phyloP scores from a whole-genome alignment of 768 basidiomycete species.

The Tremella mesenterica region DNA sequence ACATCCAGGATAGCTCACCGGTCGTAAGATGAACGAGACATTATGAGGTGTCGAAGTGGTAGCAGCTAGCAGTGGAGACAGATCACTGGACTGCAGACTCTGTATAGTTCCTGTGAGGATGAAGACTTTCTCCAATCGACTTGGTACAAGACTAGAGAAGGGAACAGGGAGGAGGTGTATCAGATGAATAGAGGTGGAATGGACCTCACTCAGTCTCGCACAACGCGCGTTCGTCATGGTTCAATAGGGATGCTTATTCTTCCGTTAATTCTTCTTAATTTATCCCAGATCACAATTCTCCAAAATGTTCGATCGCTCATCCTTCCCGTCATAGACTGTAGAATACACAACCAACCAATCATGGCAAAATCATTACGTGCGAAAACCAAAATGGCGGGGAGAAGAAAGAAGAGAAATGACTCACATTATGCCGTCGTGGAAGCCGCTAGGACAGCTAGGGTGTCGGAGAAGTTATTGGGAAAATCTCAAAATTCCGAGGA shows the following conservation, averaged over 20 bases:
- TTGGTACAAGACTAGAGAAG: neutral
- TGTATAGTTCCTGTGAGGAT: neutral
- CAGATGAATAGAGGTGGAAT: neutral
- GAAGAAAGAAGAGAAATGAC: slow-evolving; percentile 32
- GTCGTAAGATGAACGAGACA: slow-evolving; percentile 94
- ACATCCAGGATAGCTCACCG: slow-evolving; percentile 49
- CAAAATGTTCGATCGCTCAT: neutral
- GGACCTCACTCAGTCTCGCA: neutral
- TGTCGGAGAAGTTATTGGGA: slow-evolving; percentile 27
- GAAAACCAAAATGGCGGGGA: slow-evolving; percentile 34
- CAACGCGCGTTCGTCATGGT: neutral
- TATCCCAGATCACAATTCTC: neutral
- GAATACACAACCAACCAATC: neutral
- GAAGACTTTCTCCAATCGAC: neutral
- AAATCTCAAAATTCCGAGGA: slow-evolving; percentile 39
- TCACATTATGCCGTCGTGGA: slow-evolving; percentile 38
- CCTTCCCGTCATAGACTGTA: neutral
- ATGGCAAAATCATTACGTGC: slow-evolving; percentile 44
- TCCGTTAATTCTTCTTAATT: neutral
- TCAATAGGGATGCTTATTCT: neutral
- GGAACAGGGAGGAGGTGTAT: neutral
- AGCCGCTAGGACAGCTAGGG: slow-evolving; percentile 29
- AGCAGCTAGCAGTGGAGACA: neutral
- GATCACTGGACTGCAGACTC: neutral
- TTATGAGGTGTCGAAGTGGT: slow-evolving; percentile 45